phyloP scores from a whole-genome alignment of 1,284 basidiomycete species.

The Volvariella surrecta region DNA sequence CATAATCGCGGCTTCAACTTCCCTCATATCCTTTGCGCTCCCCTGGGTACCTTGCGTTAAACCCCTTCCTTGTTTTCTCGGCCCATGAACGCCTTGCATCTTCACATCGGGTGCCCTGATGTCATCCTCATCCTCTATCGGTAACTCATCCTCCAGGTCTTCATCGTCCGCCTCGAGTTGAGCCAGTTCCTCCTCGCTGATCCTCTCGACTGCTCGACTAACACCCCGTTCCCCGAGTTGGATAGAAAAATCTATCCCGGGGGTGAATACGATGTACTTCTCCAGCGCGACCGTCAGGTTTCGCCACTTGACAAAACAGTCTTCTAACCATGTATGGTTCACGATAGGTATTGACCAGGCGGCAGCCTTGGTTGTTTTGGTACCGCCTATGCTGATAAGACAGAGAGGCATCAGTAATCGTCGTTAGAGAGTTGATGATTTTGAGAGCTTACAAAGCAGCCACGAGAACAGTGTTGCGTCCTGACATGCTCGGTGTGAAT shows the following conservation, averaged over 20 bases:
- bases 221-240: constrained; percentile 49
- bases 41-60: neutral
- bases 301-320: constrained; percentile 78
- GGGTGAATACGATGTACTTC: constrained; percentile 61
- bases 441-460: constrained; percentile 67
- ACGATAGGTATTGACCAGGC: constrained; percentile 82
- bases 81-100: constrained; percentile 7
- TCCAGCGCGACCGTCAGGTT: constrained; percentile 48
- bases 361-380: constrained; percentile 65
- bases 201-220: constrained; percentile 20
- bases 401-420: no score
- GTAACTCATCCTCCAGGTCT: constrained; percentile 11
- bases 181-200: constrained; percentile 18
- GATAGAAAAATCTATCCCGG: constrained; percentile 56
- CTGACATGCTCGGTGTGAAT: constrained; percentile 76
- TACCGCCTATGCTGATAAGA: constrained; percentile 45
- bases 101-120: constrained; percentile 1
- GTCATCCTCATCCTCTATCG: constrained; percentile 8
- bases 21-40: neutral
- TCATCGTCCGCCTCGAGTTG: constrained; percentile 15
- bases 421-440: no score
- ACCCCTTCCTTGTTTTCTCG: constrained; percentile 12
- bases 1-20: neutral
- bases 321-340: constrained; percentile 86
- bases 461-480: constrained; percentile 69